These are phyloP conservation scores for Cicer arietinum DNA, from an alignment of 306 rosid genomes.

Conservation along the genomic window DNA sequence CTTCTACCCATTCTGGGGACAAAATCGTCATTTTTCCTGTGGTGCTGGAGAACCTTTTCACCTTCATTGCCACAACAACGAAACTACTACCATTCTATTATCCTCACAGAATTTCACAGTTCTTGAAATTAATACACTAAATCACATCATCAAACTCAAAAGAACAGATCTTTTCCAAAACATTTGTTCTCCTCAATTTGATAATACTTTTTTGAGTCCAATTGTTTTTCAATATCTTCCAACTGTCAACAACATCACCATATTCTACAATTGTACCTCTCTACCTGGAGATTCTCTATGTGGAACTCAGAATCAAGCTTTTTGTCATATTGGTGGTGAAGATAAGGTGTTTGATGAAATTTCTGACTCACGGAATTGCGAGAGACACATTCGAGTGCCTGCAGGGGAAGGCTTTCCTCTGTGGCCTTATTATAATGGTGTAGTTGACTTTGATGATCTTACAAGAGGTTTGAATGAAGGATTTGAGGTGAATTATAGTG, in stretches of 20 bases:
- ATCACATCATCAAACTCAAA: conserved; percentile 11
- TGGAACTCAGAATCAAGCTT: not conserved
- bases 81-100: not conserved
- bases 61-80: not conserved
- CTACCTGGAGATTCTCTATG: rapidly evolving
- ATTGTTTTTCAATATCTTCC: not conserved
- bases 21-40: not conserved
- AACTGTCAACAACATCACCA: not conserved
- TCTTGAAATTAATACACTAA: not conserved
- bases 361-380: rapidly evolving
- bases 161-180: not conserved
- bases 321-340: rapidly evolving
- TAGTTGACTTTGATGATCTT: not conserved
- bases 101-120: not conserved
- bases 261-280: conserved; percentile 39
- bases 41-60: conserved; percentile 10
- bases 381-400: not conserved
- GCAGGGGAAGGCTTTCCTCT: not conserved
- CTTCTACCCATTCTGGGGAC: conserved; percentile 53
- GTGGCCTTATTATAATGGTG: rapidly evolving
- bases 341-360: not conserved
- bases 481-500: not conserved
- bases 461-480: not conserved
- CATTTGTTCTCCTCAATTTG: conserved; percentile 1
- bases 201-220: not conserved